Evolutionary conservation across 306 rosid genomes (phyloP).

Genomic region (Hippophae tibetana): DNA sequence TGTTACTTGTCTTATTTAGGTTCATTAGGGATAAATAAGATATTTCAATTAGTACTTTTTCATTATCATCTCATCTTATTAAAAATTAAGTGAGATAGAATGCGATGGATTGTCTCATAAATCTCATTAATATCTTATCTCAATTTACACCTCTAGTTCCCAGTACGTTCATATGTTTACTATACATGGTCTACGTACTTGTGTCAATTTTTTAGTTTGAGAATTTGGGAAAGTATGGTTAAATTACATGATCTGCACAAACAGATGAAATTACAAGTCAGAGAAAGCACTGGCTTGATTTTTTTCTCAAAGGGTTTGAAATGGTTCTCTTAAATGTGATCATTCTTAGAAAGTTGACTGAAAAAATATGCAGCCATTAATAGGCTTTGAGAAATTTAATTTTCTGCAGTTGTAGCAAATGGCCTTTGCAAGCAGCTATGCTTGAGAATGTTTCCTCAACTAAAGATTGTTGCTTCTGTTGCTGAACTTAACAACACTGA

Average conservation of each 20-base stretch:
- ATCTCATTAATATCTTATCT: too few species aligned
- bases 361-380: neutral
- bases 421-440: constrained; percentile 66
- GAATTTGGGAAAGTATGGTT: neutral
- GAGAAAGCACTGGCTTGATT: neutral
- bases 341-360: neutral
- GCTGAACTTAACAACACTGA: constrained; percentile 40
- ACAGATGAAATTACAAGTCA: neutral
- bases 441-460: constrained; percentile 73
- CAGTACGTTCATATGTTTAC: neutral
- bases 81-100: too few species aligned
- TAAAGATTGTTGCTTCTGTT: constrained; percentile 43
- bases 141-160: too few species aligned
- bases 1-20: too few species aligned
- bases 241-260: neutral
- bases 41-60: too few species aligned
- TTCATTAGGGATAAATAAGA: too few species aligned
- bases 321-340: neutral
- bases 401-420: constrained; percentile 59
- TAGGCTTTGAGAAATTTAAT: neutral
- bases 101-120: too few species aligned
- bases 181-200: neutral
- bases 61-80: too few species aligned
- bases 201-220: neutral
- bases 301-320: neutral